phyloP scores from a whole-genome alignment of 2,329 filamentous ascomycete species.

The Tolypocladium amazonense region DNA sequence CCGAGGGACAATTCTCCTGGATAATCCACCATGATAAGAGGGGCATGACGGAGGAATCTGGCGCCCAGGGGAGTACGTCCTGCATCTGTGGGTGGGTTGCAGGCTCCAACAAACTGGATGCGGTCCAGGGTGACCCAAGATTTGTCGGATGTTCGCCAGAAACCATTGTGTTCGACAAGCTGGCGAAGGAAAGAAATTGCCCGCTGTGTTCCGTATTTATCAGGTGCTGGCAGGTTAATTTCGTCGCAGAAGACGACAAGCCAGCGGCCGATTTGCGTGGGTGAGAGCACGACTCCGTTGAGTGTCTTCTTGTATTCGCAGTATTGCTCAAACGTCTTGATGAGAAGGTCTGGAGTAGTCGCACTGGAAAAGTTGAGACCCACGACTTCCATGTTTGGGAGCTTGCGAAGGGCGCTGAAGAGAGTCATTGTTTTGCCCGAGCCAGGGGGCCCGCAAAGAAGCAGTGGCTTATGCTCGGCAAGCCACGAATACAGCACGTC shows the following conservation, averaged over 20 bases:
- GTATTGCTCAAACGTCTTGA: slow-evolving; percentile 99
- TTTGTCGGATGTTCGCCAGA: slow-evolving; percentile 97
- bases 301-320: slow-evolving; percentile 99
- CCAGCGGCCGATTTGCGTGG: slow-evolving; percentile 94
- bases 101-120: slow-evolving; percentile 97
- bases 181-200: slow-evolving; percentile 96
- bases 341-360: slow-evolving; percentile 91
- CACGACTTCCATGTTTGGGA: slow-evolving; percentile 98
- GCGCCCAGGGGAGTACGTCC: slow-evolving; percentile 90
- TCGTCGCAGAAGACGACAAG: slow-evolving; percentile 98
- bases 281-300: slow-evolving; percentile 90
- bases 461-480: slow-evolving; percentile 91
- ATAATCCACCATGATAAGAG: slow-evolving; percentile 99
- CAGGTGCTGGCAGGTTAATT: slow-evolving; percentile 95
- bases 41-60: slow-evolving; percentile 89
- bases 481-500: slow-evolving; percentile 99
- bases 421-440: slow-evolving; percentile 99
- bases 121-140: slow-evolving; percentile 96
- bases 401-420: slow-evolving; percentile 91
- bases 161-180: slow-evolving; percentile 96
- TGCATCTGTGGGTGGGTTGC: slow-evolving; percentile 95
- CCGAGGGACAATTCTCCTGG: slow-evolving; percentile 87
- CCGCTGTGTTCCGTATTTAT: slow-evolving; percentile 94
- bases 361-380: slow-evolving; percentile 99
- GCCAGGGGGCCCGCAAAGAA: slow-evolving; percentile 93